These are phyloP conservation scores for Trichoderma sp. DNA, from an alignment of 2,329 filamentous ascomycete genomes.

Conservation along the genomic window DNA sequence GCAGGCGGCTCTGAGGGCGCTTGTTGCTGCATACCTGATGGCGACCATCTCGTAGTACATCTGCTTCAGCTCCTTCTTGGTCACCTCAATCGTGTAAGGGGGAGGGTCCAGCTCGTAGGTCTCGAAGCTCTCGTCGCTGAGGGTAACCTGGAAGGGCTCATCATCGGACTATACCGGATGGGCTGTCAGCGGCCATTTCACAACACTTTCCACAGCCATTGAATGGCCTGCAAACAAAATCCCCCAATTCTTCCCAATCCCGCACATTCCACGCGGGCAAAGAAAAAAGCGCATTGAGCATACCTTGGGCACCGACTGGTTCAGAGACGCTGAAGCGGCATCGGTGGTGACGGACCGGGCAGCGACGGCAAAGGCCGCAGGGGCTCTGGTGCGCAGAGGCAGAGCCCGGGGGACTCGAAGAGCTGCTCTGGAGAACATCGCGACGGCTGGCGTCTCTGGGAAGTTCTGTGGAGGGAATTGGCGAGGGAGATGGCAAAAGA, in stretches of 20 bases:
- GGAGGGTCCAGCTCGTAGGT: slow-evolving; percentile 98
- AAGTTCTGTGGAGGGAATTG: slow-evolving; percentile 32
- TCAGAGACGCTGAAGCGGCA: slow-evolving; percentile 86
- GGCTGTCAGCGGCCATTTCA: slow-evolving; percentile 21
- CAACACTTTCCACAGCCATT: not conserved
- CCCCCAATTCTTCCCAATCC: not conserved
- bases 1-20: not conserved
- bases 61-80: slow-evolving; percentile 97
- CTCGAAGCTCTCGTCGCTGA: slow-evolving; percentile 99
- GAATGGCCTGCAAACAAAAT: not conserved
- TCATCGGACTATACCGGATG: slow-evolving; percentile 71
- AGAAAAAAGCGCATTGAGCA: not conserved
- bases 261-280: not conserved
- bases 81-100: slow-evolving; percentile 85
- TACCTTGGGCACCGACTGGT: slow-evolving; percentile 63
- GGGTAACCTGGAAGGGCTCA: slow-evolving; percentile 84
- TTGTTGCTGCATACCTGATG: slow-evolving; percentile 65
- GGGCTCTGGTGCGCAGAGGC: slow-evolving; percentile 52
- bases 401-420: slow-evolving; percentile 59
- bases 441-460: slow-evolving; percentile 34
- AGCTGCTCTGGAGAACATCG: slow-evolving; percentile 71
- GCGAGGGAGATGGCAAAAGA: slow-evolving; percentile 31
- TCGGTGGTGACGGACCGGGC: slow-evolving; percentile 88
- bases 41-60: slow-evolving; percentile 99
- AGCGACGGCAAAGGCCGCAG: slow-evolving; percentile 45